Evolutionary conservation across 2,329 filamentous ascomycete species (phyloP).

Genomic region (Lecanicillium sp.): DNA sequence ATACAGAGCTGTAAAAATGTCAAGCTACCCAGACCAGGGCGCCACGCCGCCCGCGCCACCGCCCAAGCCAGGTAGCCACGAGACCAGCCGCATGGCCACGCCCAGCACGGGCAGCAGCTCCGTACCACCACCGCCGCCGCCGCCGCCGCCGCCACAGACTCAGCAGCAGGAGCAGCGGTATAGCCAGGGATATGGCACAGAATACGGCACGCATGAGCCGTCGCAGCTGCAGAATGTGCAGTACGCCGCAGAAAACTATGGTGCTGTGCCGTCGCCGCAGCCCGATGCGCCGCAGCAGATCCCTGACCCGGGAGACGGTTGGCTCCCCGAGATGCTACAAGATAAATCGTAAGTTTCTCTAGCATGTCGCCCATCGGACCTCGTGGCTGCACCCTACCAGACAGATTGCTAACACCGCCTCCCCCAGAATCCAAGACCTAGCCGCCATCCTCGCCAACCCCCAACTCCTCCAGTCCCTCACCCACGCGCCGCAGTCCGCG

Average conservation of each 20-base stretch:
- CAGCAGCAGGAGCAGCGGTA: conserved; percentile 21
- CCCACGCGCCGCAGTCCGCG: conserved; percentile 57
- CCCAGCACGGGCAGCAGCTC: conserved; percentile 46
- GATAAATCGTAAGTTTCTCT: conserved; percentile 67
- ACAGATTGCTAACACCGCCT: conserved; percentile 12
- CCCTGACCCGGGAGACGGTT: conserved; percentile 61
- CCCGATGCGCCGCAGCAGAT: conserved; percentile 31
- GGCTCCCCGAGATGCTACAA: conserved; percentile 70
- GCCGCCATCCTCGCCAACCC: conserved; percentile 60
- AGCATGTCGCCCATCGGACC: neutral
- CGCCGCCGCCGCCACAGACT: neutral
- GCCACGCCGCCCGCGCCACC: conserved; percentile 59
- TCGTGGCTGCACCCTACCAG: too few species aligned
- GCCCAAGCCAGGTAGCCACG: conserved; percentile 65
- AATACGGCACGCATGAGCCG: conserved; percentile 7
- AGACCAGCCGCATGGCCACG: conserved; percentile 60
- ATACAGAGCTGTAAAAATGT: conserved; percentile 18
- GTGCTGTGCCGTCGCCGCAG: conserved; percentile 15
- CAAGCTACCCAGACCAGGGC: conserved; percentile 25
- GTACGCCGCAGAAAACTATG: conserved; percentile 19
- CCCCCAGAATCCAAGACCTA: conserved; percentile 68
- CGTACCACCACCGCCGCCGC: conserved; percentile 36
- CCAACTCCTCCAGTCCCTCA: conserved; percentile 65
- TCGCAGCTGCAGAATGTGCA: conserved; percentile 17
- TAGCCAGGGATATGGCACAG: conserved; percentile 16